Conservation (phyloP, 2,329 filamentous ascomycete species). For the Emmonsia crescens region DNA sequence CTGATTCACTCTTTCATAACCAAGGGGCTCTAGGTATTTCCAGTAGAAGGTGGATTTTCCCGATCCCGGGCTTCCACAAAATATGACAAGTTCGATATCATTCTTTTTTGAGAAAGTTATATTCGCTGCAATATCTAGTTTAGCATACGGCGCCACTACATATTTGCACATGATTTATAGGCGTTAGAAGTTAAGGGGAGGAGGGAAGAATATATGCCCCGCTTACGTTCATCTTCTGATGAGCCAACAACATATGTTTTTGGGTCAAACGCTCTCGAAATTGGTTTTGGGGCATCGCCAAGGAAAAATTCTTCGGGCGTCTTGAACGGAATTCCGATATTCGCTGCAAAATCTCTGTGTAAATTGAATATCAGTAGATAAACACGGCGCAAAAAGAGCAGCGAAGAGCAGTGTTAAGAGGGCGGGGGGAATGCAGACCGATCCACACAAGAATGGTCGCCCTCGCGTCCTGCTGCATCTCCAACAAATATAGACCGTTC, state of each 20-base stretch:
- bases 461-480: conserved; percentile 56
- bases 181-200: not conserved
- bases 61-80: conserved; percentile 78
- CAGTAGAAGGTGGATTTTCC: conserved; percentile 91
- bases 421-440: conserved; percentile 29
- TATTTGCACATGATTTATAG: not conserved
- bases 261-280: conserved; percentile 62
- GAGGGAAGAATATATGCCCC: conserved; percentile 3
- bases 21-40: conserved; percentile 62
- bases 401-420: not conserved
- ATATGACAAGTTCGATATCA: conserved; percentile 63
- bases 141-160: not conserved
- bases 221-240: conserved; percentile 25
- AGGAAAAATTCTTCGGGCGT: conserved; percentile 93
- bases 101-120: conserved; percentile 48
- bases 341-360: conserved; percentile 67
- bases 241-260: conserved; percentile 38
- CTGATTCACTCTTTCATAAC: conserved; percentile 81
- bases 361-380: conserved; percentile 9
- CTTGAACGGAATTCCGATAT: conserved; percentile 66
- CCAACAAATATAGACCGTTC: conserved; percentile 73
- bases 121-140: conserved; percentile 11
- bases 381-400: conserved; percentile 7
- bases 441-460: conserved; percentile 52
- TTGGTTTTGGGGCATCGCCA: conserved; percentile 53